Evolutionary conservation across 1,284 basidiomycete species (phyloP).

Genomic region (Mycena sp.): DNA sequence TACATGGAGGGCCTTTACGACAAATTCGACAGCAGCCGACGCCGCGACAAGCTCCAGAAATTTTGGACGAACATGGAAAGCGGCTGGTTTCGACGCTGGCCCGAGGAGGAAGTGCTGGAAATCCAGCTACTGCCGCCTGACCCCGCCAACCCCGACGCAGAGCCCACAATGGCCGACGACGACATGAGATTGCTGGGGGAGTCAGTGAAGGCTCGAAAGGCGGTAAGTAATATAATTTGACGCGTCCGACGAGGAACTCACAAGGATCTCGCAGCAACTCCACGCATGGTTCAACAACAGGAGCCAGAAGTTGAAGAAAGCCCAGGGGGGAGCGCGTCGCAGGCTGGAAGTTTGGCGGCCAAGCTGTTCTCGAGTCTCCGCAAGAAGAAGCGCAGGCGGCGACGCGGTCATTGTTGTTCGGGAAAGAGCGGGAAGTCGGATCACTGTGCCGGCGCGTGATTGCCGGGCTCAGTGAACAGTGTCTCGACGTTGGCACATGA

Average conservation of each 20-base stretch:
- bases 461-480: too few species aligned
- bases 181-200: neutral
- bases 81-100: neutral
- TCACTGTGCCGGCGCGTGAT: too few species aligned
- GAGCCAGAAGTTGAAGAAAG: neutral
- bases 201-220: neutral
- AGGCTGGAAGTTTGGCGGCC: neutral
- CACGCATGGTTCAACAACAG: slow-evolving; percentile 9
- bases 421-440: too few species aligned
- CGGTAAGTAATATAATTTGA: neutral
- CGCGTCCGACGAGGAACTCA: neutral
- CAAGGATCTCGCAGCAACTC: neutral
- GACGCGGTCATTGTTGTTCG: too few species aligned
- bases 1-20: neutral
- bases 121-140: neutral
- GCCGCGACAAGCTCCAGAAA: too few species aligned
- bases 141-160: neutral
- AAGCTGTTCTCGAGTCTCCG: neutral
- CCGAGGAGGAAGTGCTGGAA: neutral
- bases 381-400: neutral
- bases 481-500: too few species aligned
- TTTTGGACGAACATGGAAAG: neutral
- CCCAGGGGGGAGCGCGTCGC: neutral
- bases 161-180: neutral
- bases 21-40: neutral